Evolutionary conservation across 2,329 filamentous ascomycete species (phyloP).

Genomic region (Byssochlamys sp.): DNA sequence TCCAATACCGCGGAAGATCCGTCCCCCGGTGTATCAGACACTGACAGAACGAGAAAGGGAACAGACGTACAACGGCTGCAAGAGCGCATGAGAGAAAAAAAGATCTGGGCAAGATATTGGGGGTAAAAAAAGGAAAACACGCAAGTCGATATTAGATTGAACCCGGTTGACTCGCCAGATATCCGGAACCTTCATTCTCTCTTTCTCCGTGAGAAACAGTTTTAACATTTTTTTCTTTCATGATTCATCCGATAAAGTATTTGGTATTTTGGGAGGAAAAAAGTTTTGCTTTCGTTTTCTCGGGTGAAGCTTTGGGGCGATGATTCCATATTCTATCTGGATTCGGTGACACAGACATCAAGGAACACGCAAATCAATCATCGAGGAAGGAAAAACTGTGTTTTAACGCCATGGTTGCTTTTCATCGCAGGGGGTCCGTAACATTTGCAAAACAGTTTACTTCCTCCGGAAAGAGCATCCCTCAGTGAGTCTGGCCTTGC

Average conservation of each 20-base stretch:
- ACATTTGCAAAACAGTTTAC: constrained; percentile 47
- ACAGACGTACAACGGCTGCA: background rate
- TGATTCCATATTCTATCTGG: background rate
- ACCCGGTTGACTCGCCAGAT: constrained; percentile 59
- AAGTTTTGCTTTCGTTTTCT: background rate
- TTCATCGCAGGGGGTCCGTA: constrained; percentile 4
- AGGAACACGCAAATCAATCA: constrained; percentile 1
- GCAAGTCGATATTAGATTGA: constrained; percentile 23
- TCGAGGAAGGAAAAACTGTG: constrained; percentile 1
- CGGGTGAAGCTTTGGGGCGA: background rate
- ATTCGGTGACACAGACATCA: background rate
- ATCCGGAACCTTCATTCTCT: constrained; percentile 63
- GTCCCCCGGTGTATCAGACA: background rate
- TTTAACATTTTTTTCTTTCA: constrained; percentile 47
- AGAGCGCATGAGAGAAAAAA: background rate
- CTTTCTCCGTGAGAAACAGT: constrained; percentile 38
- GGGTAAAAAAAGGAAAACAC: constrained; percentile 28
- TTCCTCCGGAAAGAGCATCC: constrained; percentile 99
- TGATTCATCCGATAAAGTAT: constrained; percentile 38
- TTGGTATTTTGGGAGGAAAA: constrained; percentile 27
- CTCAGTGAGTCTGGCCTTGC: constrained; percentile 97
- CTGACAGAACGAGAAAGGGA: background rate
- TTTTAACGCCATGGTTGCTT: constrained; percentile 1
- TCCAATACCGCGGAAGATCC: background rate
- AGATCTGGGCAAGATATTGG: background rate